These are phyloP conservation scores for Wickerhamomyces tratensis DNA, from an alignment of 805 yeast genomes.

Conservation along the genomic window DNA sequence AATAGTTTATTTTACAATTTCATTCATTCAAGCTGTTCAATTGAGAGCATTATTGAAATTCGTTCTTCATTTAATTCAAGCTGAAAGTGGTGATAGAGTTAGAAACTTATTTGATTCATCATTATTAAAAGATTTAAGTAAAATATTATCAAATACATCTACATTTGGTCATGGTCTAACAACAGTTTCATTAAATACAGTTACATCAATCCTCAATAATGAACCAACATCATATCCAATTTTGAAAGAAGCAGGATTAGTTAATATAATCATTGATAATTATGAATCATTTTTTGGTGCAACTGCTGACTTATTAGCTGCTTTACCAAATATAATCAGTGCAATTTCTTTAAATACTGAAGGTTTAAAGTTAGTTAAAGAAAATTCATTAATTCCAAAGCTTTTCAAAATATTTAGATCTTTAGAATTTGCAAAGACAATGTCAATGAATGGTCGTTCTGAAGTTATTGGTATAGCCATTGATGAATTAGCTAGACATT, in stretches of 20 bases:
- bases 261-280: conserved; percentile 52
- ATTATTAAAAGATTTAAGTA: conserved; percentile 50
- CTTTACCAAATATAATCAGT: conserved; percentile 68
- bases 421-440: conserved; percentile 38
- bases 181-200: conserved; percentile 49
- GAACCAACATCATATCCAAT: conserved; percentile 87
- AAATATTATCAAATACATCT: conserved; percentile 42
- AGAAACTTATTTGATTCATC: conserved; percentile 83
- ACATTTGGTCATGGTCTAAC: conserved; percentile 62
- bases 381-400: conserved; percentile 26
- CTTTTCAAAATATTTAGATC: conserved; percentile 44
- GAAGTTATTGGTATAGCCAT: conserved; percentile 54
- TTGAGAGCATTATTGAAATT: conserved; percentile 55
- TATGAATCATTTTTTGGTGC: conserved; percentile 49
- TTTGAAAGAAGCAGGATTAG: conserved; percentile 66
- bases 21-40: conserved; percentile 50
- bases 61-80: conserved; percentile 49
- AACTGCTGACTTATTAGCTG: conserved; percentile 44
- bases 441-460: conserved; percentile 43
- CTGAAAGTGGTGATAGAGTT: conserved; percentile 77
- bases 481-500: conserved; percentile 79
- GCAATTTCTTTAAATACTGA: conserved; percentile 73
- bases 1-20: conserved; percentile 39
- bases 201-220: conserved; percentile 68
- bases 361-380: conserved; percentile 51